Evolutionary conservation across 106 monocot genomes (phyloP).

Genomic region (Alisma plantagoaquatica): DNA sequence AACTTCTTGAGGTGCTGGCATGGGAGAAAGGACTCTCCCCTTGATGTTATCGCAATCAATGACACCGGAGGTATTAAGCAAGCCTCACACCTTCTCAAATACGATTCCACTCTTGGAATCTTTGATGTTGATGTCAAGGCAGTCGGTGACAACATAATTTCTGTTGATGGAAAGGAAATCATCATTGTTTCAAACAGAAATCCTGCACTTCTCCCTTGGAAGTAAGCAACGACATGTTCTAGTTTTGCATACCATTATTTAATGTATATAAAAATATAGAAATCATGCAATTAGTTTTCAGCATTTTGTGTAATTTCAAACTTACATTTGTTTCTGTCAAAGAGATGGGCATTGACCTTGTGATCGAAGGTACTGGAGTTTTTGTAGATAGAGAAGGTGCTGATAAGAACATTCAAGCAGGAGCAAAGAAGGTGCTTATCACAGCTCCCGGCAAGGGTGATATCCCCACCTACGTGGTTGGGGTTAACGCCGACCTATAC

Average conservation of each 20-base stretch:
- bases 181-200: conserved; percentile 64
- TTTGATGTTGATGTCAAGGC: conserved; percentile 84
- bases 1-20: conserved; percentile 95
- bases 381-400: conserved; percentile 32
- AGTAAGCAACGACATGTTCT: conserved; percentile 16
- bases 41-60: conserved; percentile 81
- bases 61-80: conserved; percentile 92
- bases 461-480: conserved; percentile 77
- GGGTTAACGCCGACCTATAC: conserved; percentile 62
- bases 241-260: background rate
- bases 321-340: background rate
- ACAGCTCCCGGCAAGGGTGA: conserved; percentile 74
- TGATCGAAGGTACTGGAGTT: conserved; percentile 56
- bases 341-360: conserved; percentile 49
- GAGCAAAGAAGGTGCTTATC: conserved; percentile 36
- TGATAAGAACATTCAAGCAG: conserved; percentile 30
- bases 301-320: background rate
- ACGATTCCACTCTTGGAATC: conserved; percentile 89
- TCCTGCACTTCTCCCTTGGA: conserved; percentile 77
- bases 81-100: conserved; percentile 86
- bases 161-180: conserved; percentile 81
- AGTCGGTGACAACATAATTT: conserved; percentile 53
- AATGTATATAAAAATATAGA: background rate
- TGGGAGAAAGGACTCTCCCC: conserved; percentile 71
- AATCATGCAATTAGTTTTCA: background rate